Evolutionary conservation across 805 yeast genomes (phyloP), one percentile per base, ranked within the genome.

Genomic region (Barnettozyma sp.): DNA sequence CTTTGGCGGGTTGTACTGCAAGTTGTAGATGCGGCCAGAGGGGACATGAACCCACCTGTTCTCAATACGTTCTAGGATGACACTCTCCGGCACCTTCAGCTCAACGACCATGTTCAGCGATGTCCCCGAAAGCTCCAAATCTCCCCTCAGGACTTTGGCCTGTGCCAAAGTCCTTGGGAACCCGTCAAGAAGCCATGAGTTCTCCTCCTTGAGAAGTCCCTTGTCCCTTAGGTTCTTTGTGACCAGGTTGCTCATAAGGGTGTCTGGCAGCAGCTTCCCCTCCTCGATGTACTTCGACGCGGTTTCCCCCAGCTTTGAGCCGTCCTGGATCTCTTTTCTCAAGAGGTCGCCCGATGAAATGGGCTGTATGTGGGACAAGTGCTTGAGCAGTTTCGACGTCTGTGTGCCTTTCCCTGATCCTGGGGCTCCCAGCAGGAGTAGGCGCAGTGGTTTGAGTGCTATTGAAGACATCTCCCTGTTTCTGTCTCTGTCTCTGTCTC

Each of bases 341-440:
- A 88, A 62, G 5, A 86, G 60, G 58, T 88, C 96, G 2, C 97
- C 97, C 1, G 94, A 80, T 1, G 95, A 78, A 7, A 90, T 59
- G 1, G 90, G 63, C 11, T 66, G 55, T 16, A 88, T 57, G 5
- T 54, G 48, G 2, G 81, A 71, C 39, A 78, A 68, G 26, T 62
- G 58, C 34, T 71, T 69, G 40, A 80, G 55, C 5, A 88, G 63
- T 40, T 78, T 68, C 3, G 81, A 60, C 0, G 95, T 82, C 46
- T 82, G 83, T 0, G 97, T 88, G 2, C 97, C 97, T 55, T 88
- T 88, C 1, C 97, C 97, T 1, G 95, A 71, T 0, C 97, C 97
- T 1, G 97, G 97, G 0, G 97, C 95, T 4, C 97, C 97, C 18
- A 90, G 62, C 7, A 88, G 64, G 19, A 88, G 66, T 25, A 86